phyloP scores from a whole-genome alignment of 306 rosid genomes.

The Clitoria ternatea region DNA sequence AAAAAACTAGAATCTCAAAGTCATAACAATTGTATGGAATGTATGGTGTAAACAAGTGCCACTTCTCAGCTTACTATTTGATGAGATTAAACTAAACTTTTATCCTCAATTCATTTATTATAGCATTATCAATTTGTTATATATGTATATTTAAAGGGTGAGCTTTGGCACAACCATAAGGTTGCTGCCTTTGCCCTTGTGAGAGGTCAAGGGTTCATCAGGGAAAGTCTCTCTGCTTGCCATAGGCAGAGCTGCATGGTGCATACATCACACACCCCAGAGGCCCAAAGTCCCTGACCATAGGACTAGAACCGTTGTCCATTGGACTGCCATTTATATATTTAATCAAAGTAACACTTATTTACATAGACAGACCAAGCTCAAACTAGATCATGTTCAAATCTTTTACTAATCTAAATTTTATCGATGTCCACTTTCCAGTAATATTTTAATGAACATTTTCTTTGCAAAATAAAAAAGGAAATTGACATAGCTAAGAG shows the following conservation, averaged over 20 bases:
- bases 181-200: too few species aligned
- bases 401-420: slow-evolving; percentile 1
- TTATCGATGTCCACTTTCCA: not conserved
- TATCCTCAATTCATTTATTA: not conserved
- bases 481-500: not conserved
- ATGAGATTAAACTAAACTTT: slow-evolving; percentile 9
- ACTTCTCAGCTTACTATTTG: not conserved
- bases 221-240: not conserved
- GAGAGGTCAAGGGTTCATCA: not conserved
- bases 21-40: not conserved
- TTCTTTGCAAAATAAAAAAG: not conserved
- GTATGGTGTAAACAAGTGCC: not conserved
- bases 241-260: not conserved
- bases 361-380: not conserved
- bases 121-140: too few species aligned
- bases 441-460: not conserved
- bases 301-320: not conserved
- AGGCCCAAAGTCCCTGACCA: too few species aligned
- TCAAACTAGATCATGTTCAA: slow-evolving; percentile 12
- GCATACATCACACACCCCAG: too few species aligned
- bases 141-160: too few species aligned
- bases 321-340: not conserved
- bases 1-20: too few species aligned
- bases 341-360: not conserved
- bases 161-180: too few species aligned